Evolutionary conservation across 2,329 filamentous ascomycete genomes (phyloP), one percentile per base, ranked within the genome.

Genomic region (Ophiostoma pallidulum): DNA sequence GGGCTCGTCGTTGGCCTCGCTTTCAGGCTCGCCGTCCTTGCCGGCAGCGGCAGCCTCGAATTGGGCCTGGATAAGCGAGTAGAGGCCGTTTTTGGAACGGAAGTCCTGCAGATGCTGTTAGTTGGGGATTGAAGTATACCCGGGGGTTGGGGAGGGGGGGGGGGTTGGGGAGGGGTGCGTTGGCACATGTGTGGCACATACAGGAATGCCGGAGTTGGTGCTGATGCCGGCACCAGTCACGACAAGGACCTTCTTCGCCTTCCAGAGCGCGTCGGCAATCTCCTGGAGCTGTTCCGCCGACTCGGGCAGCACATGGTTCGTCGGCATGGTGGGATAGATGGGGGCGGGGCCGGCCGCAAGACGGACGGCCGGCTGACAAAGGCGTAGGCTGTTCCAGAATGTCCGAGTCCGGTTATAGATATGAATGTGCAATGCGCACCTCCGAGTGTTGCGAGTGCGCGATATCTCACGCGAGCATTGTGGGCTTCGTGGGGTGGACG

Each of bases 141-240:
- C n/a, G n/a, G n/a, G n/a, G n/a, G n/a, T n/a, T n/a, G n/a, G n/a
- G n/a, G n/a, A n/a, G n/a, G n/a, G n/a, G n/a, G n/a, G n/a, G n/a
- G n/a, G n/a, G n/a, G n/a, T n/a, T n/a, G n/a, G n/a, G n/a, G n/a
- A n/a, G n/a, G n/a, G n/a, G n/a, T n/a, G n/a, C n/a, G n/a, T n/a
- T n/a, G n/a, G n/a, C n/a, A n/a, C n/a, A n/a, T n/a, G n/a, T n/a
- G n/a, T n/a, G n/a, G n/a, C n/a, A 44, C 74, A 58, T 68, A 86
- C 82, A 43, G 82, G 82, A 59, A 86, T 86, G 47, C 83, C 83
- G 53, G 80, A 85, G 60, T 85, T 86, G 43, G 83, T 86, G 59
- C 80, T 84, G 59, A 86, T 86, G 45, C 82, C 82, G 41, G 82
- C 82, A 42, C 83, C 82, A 0, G 83, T 86, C 28, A 86, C 70